Evolutionary conservation across 768 basidiomycete genomes (phyloP).

Genomic region (Boletus patriciae): DNA sequence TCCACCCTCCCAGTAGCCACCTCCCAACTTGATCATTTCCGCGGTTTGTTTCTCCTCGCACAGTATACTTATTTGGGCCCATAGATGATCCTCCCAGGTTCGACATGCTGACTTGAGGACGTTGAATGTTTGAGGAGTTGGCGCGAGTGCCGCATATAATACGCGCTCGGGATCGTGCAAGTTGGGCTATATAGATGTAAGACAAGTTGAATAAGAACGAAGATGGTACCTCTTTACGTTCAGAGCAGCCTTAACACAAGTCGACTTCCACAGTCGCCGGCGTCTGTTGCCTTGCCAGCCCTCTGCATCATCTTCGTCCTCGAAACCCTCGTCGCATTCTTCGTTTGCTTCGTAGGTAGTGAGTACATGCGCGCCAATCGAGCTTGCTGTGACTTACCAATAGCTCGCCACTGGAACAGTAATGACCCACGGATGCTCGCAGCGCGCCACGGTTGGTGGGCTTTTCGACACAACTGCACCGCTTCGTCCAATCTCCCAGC

Average conservation of each 20-base stretch:
- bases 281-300: constrained; percentile 73
- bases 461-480: constrained; percentile 73
- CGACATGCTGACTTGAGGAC: constrained; percentile 73
- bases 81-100: constrained; percentile 95
- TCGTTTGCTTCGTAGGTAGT: constrained; percentile 47
- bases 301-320: constrained; percentile 44
- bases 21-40: constrained; percentile 61
- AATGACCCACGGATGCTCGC: constrained; percentile 84
- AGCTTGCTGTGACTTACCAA: constrained; percentile 48
- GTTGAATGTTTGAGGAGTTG: constrained; percentile 61
- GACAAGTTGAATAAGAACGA: background rate
- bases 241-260: constrained; percentile 75
- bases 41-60: constrained; percentile 79
- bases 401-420: constrained; percentile 71
- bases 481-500: constrained; percentile 86
- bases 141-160: constrained; percentile 83
- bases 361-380: constrained; percentile 26
- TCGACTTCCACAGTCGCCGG: constrained; percentile 83
- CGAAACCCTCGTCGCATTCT: constrained; percentile 45
- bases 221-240: constrained; percentile 46
- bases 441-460: constrained; percentile 90
- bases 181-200: constrained; percentile 41
- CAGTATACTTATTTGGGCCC: constrained; percentile 82
- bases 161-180: constrained; percentile 76
- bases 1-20: constrained; percentile 81